phyloP scores from a whole-genome alignment of 2,329 filamentous ascomycete species.

The Clarireedia paspali region DNA sequence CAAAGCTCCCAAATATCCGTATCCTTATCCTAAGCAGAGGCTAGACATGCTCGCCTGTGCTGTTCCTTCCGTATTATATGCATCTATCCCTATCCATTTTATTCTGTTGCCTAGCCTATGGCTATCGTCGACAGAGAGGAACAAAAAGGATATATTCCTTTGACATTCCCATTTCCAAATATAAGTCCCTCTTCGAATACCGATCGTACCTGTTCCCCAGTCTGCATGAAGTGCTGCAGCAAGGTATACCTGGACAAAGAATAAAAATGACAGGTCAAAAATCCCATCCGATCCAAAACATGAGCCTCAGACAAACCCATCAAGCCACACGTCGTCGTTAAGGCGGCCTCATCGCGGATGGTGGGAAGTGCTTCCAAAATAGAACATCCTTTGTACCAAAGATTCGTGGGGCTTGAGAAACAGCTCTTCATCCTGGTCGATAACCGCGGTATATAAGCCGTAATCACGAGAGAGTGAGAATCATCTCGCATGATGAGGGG shows the following conservation, averaged over 20 bases:
- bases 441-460: background rate
- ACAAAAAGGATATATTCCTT: background rate
- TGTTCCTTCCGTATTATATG: slow-evolving; percentile 5
- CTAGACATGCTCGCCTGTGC: background rate
- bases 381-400: background rate
- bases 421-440: background rate
- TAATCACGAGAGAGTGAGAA: background rate
- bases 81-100: background rate
- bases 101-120: slow-evolving; percentile 4
- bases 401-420: background rate
- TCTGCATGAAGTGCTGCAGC: slow-evolving; percentile 6
- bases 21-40: too few relatives aligned
- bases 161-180: slow-evolving; percentile 2
- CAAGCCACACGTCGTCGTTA: slow-evolving; percentile 2
- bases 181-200: background rate
- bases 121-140: background rate
- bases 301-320: background rate
- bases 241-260: background rate
- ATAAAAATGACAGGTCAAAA: slow-evolving; percentile 7
- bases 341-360: slow-evolving; percentile 1
- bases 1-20: background rate
- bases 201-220: background rate
- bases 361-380: background rate
- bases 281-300: background rate
- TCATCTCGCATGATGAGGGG: background rate